Base-by-base conservation (phyloP, 2,329 filamentous ascomycete species). In the Ceratocystis huliohia region DNA sequence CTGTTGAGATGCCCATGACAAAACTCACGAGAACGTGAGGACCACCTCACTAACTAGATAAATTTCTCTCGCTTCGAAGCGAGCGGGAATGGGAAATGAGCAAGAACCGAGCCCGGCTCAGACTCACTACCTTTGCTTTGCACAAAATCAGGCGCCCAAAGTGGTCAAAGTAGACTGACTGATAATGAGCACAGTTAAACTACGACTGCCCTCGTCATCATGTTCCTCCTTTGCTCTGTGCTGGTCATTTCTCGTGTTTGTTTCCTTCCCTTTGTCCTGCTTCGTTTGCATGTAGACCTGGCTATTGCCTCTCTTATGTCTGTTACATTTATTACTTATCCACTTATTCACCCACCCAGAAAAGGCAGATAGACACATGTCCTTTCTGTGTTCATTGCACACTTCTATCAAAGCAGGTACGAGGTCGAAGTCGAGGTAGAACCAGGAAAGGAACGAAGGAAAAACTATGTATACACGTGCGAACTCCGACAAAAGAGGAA, bases 41-140 rank as follows among this genome's bases (percentile, higher is more conserved):
- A 41, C 37, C 37, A 3, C 13, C 37, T 41, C 13, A 41, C 37
- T 41, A 0, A 41, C 37, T 5, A 4, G 37, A 41, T 13, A 41
- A 41, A 41, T 41, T 41, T 41, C 37, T 41, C 37, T 41, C 37
- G 37, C 37, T 41, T 48, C 44, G 41, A 63, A 63, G 61, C 61
- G 44, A 63, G 59, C 33, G 28, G 20, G 59, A 57, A 28, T 28
- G 28, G 53, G 53, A 63, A 63, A 63, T 63, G 61, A 63, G 45
- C 37, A 41, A 45, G 22, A 63, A 50, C 28, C 37, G 22, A 45
- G 41, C 46, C 10, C 28, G 17, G 5, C 17, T 7, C 3, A 56
- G 20, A 56, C 25, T 25, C 50, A 56, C 13, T 41, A 15, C 15
- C 37, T 8, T 41, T 41, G 37, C 37, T 41, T 41, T 41, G 20